Evolutionary conservation across 768 basidiomycete species (phyloP).

Genomic region (Amanita pseudoporphyria): DNA sequence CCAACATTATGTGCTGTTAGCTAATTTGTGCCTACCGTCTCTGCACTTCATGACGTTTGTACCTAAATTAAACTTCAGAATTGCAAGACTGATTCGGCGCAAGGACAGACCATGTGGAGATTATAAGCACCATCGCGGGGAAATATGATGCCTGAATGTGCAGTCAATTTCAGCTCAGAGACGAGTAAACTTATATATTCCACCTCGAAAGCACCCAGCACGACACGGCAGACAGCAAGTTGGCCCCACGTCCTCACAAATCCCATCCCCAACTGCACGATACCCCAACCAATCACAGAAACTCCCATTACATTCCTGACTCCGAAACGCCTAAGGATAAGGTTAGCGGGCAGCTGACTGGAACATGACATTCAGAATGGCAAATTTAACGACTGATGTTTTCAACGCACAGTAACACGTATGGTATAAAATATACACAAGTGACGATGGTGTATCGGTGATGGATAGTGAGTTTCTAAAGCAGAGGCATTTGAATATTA

Average conservation of each 20-base stretch:
- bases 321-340: slow-evolving; percentile 32
- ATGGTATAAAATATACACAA: slow-evolving; percentile 35
- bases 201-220: slow-evolving; percentile 37
- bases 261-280: slow-evolving; percentile 35
- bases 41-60: slow-evolving; percentile 37
- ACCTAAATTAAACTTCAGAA: slow-evolving; percentile 19
- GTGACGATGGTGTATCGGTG: slow-evolving; percentile 31
- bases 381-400: neutral
- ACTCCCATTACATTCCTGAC: slow-evolving; percentile 35
- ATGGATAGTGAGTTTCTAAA: slow-evolving; percentile 23
- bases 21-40: slow-evolving; percentile 21
- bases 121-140: slow-evolving; percentile 35
- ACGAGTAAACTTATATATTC: neutral
- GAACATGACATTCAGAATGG: slow-evolving; percentile 3
- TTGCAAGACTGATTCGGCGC: neutral
- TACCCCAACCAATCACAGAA: slow-evolving; percentile 32
- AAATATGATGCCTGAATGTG: slow-evolving; percentile 31
- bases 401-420: slow-evolving; percentile 29
- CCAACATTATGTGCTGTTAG: neutral
- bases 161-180: neutral
- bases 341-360: slow-evolving; percentile 38
- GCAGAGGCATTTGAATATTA: neutral
- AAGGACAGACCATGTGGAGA: slow-evolving; percentile 30
- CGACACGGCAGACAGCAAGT: slow-evolving; percentile 30
- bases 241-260: slow-evolving; percentile 32